Evolutionary conservation across 768 basidiomycete species (phyloP), one percentile per base, ranked within the genome.

Genomic region (Suillus tomentosus): DNA sequence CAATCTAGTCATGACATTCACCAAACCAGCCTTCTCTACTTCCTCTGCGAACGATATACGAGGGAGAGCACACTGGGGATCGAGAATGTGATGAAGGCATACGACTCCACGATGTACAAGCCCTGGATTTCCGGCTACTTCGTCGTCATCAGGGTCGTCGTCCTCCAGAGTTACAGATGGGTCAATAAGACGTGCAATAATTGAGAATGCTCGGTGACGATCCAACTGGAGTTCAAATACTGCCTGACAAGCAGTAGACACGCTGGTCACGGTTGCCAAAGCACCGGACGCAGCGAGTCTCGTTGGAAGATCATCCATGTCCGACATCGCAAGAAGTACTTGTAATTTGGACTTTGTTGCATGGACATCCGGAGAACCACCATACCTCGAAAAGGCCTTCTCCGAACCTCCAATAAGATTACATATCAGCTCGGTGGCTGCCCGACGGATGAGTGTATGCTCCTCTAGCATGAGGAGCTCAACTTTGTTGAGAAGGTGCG

Each of bases 241-340:
- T 3, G 81, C 78, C 7, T 75, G 72, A 71, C 93, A 95, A 13
- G 86, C 87, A 37, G 77, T 77, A 1, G 82, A 79, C 0, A 87
- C 84, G 31, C 82, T 79, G 1, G 90, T 90, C 62, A 99, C 76
- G 36, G 88, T 89, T 5, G 96, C 95, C 47, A 98, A 79, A 3
- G 95, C 92, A 19, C 96, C 96, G 0, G 92, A 88, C 1, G 96
- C 94, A n/a, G 96, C 96, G 17, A 93, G 74, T 40, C 91, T 85
- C 3, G 96, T 99, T 8, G 86, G 85, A 10, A 88, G 60, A 77
- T 99, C 97, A 31, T 95, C 89, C 15, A 94, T 87, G 66, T 95
- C 91, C 2, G 92, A 90, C 53, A 99, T 78, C 5, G 95, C 95
- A 47, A 96, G 74, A 24, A 99, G 76, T 43, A 98, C 79, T 65